Percentiles rank a stretch among this genome's conserved stretches.
Evolutionary conservation across 345 rosid genomes (phyloP).

Genomic region (Theobroma cacao): DNA sequence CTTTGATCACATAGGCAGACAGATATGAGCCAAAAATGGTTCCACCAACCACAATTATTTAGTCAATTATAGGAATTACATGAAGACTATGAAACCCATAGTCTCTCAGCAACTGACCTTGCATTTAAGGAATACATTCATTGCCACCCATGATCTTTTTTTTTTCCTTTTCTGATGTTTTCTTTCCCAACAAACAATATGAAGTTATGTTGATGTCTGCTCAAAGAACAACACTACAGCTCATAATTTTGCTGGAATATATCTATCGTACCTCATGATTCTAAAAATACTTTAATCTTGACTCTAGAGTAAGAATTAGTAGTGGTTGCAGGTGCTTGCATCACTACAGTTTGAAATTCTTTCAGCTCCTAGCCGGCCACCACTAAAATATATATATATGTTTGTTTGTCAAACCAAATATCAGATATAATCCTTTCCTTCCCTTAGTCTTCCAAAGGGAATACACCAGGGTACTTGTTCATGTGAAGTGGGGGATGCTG

Average conservation of each 20-base stretch:
- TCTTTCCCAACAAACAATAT: background rate
- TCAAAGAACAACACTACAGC: background rate
- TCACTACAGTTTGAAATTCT: no score
- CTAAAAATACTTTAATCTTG: background rate
- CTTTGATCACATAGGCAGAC: background rate
- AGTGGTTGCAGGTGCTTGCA: background rate
- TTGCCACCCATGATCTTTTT: background rate
- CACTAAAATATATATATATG: no score
- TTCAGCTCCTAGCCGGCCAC: no score
- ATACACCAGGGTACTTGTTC: background rate
- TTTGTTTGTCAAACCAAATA: background rate
- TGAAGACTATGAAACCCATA: background rate
- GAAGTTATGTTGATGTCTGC: background rate
- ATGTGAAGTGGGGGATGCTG: background rate
- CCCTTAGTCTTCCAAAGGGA: no score
- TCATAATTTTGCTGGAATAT: background rate
- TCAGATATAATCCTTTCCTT: background rate
- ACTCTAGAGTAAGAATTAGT: background rate
- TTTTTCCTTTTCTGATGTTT: background rate
- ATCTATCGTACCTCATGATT: background rate
- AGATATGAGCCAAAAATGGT: background rate
- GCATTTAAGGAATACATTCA: background rate
- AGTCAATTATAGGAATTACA: background rate
- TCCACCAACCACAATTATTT: background rate
- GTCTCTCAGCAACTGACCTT: background rate